Evolutionary conservation across 2,329 filamentous ascomycete species (phyloP), one percentile per base, ranked within the genome.

Genomic region (Alternaria rosae): DNA sequence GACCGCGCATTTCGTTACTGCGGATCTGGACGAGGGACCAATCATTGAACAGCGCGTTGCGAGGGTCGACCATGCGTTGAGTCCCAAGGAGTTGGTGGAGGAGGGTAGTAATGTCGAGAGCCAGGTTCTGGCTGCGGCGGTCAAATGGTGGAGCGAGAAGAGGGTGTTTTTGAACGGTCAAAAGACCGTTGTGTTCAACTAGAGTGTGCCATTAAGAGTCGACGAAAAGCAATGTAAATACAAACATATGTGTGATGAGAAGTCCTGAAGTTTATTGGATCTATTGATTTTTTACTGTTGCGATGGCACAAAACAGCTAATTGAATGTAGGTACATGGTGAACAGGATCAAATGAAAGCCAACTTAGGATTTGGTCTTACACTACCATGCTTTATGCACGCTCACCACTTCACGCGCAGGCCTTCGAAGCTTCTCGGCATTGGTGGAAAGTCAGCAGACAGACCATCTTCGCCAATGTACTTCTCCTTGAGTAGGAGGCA

Each of bases 11-110:
- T 94, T 94, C 71, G 92, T 94, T 68, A 95, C 92, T 2, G 91
- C 90, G 26, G 92, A 94, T 79, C 80, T 95, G 64, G 92, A 95
- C 74, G 92, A 95, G 82, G 92, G 92, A 2, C 92, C 92, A 11
- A 95, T 95, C 70, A 95, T 95, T 70, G 92, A 94, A 85, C 92
- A 95, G 85, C 86, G 91, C 57, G 89, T 94, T 56, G 86, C 89
- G 6, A 83, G 92, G 15, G 92, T 94, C 25, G 90, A 92, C 76
- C 92, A 95, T 80, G 86, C 84, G 68, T 87, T 93, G 87, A 89
- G 86, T 71, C 85, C 92, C 17, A 92, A 91, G 83, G 88, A 91
- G 76, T 79, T 94, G 75, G 90, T 92, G 2, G 89, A 92, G 72
- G 91, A 93, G 77, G 92, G 92, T 12, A 92, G 90, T 70, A 94